phyloP scores from a whole-genome alignment of 257 asterid species.

The Solanum etuberosum region DNA sequence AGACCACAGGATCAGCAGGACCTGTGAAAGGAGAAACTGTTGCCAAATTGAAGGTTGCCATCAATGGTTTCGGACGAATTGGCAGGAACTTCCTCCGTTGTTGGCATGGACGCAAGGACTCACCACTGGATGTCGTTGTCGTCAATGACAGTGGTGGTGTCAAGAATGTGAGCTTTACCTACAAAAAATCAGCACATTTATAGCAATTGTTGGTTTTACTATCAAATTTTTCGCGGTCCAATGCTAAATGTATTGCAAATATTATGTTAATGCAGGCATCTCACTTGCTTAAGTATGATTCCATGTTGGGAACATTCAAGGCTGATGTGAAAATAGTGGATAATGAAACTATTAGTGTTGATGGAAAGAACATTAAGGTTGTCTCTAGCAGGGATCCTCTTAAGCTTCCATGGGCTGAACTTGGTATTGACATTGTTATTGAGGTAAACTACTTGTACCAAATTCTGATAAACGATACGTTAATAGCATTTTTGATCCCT shows the following conservation, averaged over 20 bases:
- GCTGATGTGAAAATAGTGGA: constrained; percentile 77
- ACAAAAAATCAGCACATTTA: background rate
- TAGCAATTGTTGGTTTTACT: background rate
- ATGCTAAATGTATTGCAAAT: background rate
- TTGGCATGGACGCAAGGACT: constrained; percentile 92
- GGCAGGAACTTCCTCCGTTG: constrained; percentile 95
- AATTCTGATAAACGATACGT: background rate
- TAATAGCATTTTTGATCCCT: background rate
- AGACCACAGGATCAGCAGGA: constrained; percentile 46
- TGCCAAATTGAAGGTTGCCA: constrained; percentile 84
- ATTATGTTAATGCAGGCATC: constrained; percentile 49
- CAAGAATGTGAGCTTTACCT: constrained; percentile 47
- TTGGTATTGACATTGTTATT: constrained; percentile 85
- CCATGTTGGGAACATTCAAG: constrained; percentile 88
- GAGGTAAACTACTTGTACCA: constrained; percentile 31
- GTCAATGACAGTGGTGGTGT: constrained; percentile 95
- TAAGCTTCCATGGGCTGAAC: constrained; percentile 89
- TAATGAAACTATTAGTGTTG: constrained; percentile 74
- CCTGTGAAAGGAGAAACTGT: constrained; percentile 64
- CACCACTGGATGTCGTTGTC: constrained; percentile 76
- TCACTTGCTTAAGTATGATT: constrained; percentile 83
- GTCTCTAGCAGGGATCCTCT: constrained; percentile 89
- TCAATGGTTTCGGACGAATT: constrained; percentile 81
- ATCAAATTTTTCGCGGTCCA: background rate
- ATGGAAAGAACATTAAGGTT: constrained; percentile 73